Evolutionary conservation across 2,329 filamentous ascomycete species (phyloP).

Genomic region (Amauroascus verrucosus): DNA sequence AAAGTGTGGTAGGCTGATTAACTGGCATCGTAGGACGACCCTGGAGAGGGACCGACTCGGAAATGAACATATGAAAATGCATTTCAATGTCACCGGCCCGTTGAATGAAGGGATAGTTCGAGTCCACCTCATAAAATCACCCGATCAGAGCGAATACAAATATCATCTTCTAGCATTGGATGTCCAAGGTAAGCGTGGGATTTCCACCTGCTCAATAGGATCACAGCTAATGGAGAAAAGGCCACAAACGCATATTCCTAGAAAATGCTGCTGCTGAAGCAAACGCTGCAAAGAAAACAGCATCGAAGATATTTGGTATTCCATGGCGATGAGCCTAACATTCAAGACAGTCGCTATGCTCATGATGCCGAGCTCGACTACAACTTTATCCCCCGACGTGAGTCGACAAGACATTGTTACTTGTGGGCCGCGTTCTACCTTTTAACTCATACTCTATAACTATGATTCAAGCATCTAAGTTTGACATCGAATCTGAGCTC

Average conservation of each 20-base stretch:
- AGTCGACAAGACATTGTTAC: no score
- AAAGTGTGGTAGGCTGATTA: conserved; percentile 5
- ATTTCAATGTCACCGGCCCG: conserved; percentile 74
- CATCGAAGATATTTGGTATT: conserved; percentile 43
- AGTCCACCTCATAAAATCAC: conserved; percentile 64
- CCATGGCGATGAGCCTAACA: conserved; percentile 32
- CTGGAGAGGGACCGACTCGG: conserved; percentile 62
- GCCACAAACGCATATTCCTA: conserved; percentile 37
- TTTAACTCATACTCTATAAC: no score
- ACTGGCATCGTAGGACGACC: conserved; percentile 47
- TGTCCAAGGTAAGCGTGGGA: conserved; percentile 61
- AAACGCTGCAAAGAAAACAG: conserved; percentile 29
- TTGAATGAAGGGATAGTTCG: conserved; percentile 61
- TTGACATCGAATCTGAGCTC: no score
- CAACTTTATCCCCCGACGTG: no score
- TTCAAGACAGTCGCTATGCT: neutral
- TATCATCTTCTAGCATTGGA: conserved; percentile 76
- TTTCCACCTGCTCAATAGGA: no score
- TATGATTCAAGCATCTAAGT: no score
- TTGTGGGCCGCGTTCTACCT: no score
- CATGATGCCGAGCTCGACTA: neutral
- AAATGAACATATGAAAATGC: conserved; percentile 70
- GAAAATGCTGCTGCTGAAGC: conserved; percentile 36
- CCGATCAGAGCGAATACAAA: conserved; percentile 56
- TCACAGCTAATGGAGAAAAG: conserved; percentile 20